Percentiles rank a stretch among this genome's conserved stretches.
phyloP scores from a whole-genome alignment of 371 early-diverging fungal genomes.

The Mucor ambiguus region DNA sequence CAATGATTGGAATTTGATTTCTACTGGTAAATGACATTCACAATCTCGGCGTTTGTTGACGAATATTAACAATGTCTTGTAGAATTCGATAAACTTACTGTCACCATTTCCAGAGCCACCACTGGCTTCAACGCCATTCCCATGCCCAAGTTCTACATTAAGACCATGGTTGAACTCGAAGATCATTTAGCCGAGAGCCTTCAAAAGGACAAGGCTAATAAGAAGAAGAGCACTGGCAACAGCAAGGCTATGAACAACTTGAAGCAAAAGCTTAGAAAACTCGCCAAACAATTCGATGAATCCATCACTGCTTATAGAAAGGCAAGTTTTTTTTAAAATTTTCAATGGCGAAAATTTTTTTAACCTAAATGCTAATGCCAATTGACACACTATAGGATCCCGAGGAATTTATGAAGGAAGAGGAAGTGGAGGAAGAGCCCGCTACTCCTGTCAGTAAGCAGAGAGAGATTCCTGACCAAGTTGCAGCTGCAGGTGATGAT shows the following conservation, averaged over 20 bases:
- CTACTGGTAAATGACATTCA: conserved; percentile 62
- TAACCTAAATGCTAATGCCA: not conserved
- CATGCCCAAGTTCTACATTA: conserved; percentile 80
- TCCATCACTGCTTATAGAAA: conserved; percentile 74
- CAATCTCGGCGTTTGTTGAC: not conserved
- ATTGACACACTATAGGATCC: conserved; percentile 33
- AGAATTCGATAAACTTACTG: conserved; percentile 90
- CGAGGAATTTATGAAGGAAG: conserved; percentile 59
- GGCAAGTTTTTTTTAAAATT: conserved; percentile 32
- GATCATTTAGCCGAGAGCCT: conserved; percentile 63
- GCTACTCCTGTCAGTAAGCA: conserved; percentile 4
- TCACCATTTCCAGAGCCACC: conserved; percentile 72
- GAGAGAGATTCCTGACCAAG: conserved; percentile 8
- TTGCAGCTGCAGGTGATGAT: conserved; percentile 42
- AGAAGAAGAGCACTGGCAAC: conserved; percentile 84
- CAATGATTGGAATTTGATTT: conserved; percentile 87
- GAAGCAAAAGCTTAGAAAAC: conserved; percentile 92
- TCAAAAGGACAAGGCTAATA: conserved; percentile 61
- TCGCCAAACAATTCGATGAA: conserved; percentile 75
- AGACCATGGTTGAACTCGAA: conserved; percentile 78
- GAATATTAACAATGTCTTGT: not conserved
- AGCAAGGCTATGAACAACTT: conserved; percentile 87
- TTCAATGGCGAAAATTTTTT: not conserved
- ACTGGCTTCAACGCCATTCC: conserved; percentile 66
- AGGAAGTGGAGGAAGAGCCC: conserved; percentile 39